Evolutionary conservation across 805 yeast genomes (phyloP), one percentile per base, ranked within the genome.

Genomic region (Wickerhamiella sergipiensis): DNA sequence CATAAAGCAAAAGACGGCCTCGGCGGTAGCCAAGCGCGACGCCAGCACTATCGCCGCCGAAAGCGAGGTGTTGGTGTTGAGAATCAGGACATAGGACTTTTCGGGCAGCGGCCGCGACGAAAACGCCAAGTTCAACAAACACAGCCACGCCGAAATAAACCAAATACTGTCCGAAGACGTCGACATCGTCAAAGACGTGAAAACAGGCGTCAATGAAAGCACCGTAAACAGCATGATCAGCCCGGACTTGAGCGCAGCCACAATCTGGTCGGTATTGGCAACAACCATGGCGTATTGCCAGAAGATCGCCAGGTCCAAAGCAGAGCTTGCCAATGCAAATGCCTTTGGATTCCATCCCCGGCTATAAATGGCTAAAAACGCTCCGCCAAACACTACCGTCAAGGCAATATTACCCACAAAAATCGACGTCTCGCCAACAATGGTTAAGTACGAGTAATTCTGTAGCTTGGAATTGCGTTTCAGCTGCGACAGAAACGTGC

Each of bases 81-180:
- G 65, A 45, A 78, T 83, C 42, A 76, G 83, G 51, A 54, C 57
- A 21, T 31, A 22, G 56, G 49, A 58, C 59, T 49, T 48, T 49
- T 29, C 56, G 61, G 54, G 76, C 77, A 59, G 76, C 70, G 38
- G 83, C 74, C 63, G 83, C 82, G 65, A 85, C 85, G 61, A 82
- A 80, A 58, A 80, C 72, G 23, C 81, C 2, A 88, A 68, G 59
- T 87, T 87, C 44, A 80, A 68, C 10, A 86, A 58, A 31, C 85
- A 80, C 15, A 92, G 70, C 80, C 95, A 83, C 46, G 82, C 79
- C 7, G 94, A 78, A 4, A 92, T 66, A 0, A 95, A 88, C 97
- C 97, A 90, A 53, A 92, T 87, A 15, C 96, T 86, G 68, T 92
- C 97, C 0, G 92, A 83, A 0, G 96, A 79, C 0, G 96, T 87